These are phyloP conservation scores for Penicillium oxalicum DNA, from an alignment of 2,329 filamentous ascomycete genomes.

Conservation along the genomic window DNA sequence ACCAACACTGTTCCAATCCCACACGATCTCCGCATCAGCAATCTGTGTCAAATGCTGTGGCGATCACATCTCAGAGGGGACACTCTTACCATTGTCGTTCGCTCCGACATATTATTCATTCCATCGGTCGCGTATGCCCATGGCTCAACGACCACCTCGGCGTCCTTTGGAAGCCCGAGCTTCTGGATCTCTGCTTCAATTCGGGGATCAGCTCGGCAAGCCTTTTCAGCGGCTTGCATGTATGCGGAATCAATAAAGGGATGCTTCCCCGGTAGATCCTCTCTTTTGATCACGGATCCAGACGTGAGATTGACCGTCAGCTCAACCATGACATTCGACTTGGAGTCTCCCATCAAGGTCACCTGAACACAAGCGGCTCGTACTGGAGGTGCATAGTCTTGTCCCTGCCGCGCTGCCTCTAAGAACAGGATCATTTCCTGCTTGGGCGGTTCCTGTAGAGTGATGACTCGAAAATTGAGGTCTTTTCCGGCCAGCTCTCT, in stretches of 20 bases:
- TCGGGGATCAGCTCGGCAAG: constrained; percentile 40
- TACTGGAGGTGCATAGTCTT: constrained; percentile 19
- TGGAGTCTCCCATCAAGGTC: not conserved
- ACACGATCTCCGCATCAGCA: not conserved
- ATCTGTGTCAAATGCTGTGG: not conserved
- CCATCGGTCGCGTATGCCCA: constrained; percentile 52
- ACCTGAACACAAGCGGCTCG: constrained; percentile 41
- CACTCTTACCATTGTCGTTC: constrained; percentile 44
- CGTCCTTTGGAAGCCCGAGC: constrained; percentile 42
- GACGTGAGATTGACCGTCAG: constrained; percentile 19
- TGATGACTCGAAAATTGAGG: constrained; percentile 47
- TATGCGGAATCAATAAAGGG: constrained; percentile 35
- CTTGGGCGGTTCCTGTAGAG: constrained; percentile 48
- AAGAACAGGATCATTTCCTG: constrained; percentile 43
- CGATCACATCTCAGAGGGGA: too few relatives aligned
- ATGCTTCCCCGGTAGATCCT: constrained; percentile 22
- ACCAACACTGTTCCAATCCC: constrained; percentile 19
- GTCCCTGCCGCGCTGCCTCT: constrained; percentile 37
- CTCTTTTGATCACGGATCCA: constrained; percentile 7
- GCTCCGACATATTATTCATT: constrained; percentile 43
- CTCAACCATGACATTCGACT: constrained; percentile 19
- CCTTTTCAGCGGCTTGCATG: constrained; percentile 46
- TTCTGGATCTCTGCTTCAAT: constrained; percentile 39
- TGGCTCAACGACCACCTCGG: constrained; percentile 47
- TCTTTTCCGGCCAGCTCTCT: constrained; percentile 28